Base-by-base conservation (phyloP, 1,139 yeast genomes). In the Casaregolazyma suthepensis region DNA sequence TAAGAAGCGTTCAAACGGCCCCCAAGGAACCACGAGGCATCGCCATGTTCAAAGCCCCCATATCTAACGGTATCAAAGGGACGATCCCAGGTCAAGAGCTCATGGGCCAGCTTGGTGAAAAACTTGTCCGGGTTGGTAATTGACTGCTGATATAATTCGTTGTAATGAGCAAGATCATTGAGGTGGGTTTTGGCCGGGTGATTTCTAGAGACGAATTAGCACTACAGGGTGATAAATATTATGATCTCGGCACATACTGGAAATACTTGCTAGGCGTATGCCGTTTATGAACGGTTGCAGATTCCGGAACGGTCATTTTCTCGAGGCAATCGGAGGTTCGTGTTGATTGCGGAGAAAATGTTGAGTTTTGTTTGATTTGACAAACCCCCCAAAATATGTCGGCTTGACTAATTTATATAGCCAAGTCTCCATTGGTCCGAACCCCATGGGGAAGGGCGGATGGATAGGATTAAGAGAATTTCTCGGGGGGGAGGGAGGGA, bases 1-100 rank as follows among this genome's bases (percentile, higher is more conserved):
- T 85, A 91, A 56, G 89, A 79, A 50, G 99, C 98, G 68, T 93
- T 93, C 70, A 93, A 80, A 74, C 87, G 85, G 68, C 99, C 99
- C 59, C 89, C 93, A 52, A 89, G 72, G 68, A 93, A 93, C 98
- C 98, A 93, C 46, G 96, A 86, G 44, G 83, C 78, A 66, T 91
- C 95, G 62, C 96, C 98, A 60, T 82, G 73, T 57, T 76, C 76
- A 64, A 93, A 80, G 54, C 85, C 78, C 23, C 97, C 96, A 46
- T 81, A 68, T 42, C 57, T 57, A 54, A 87, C 96, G 56, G 83
- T 79, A 64, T 78, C 74, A 73, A 88, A 93, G 59, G 86, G 94
- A 62, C 76, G 81, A 71, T 87, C 91, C 98, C 98, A 93, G 64
- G 80, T 75, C 62, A 93, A 77, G 58, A 83, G 78, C 63, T 88